phyloP scores from a whole-genome alignment of 495 filamentous ascomycete genomes.

The Neurospora sp. region DNA sequence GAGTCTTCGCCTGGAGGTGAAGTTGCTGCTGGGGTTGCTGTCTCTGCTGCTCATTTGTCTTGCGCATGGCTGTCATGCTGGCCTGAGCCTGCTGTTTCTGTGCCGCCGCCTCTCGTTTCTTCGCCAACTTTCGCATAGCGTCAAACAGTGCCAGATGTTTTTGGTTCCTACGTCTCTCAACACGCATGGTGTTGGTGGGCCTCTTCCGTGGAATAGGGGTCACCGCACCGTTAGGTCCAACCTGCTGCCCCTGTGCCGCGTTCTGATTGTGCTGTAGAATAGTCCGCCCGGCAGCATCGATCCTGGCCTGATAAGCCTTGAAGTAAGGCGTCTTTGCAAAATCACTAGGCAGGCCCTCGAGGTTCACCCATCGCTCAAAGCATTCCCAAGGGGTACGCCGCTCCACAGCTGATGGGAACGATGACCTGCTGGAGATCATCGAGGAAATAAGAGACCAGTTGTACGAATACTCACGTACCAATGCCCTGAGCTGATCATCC shows the following conservation, averaged over 20 bases:
- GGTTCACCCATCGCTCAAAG: constrained; percentile 87
- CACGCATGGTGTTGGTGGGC: constrained; percentile 60
- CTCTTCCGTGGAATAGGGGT: constrained; percentile 47
- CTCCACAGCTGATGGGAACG: constrained; percentile 73
- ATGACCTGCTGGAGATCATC: constrained; percentile 60
- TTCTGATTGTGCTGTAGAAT: constrained; percentile 50
- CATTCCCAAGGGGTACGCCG: constrained; percentile 96
- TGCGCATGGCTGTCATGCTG: constrained; percentile 57
- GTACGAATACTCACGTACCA: constrained; percentile 87
- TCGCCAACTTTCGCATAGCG: constrained; percentile 87
- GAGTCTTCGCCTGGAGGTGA: constrained; percentile 46
- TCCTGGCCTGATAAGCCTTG: constrained; percentile 66
- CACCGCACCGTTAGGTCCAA: constrained; percentile 45
- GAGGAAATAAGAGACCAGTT: constrained; percentile 92
- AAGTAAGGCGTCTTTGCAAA: constrained; percentile 93
- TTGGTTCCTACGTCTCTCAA: constrained; percentile 75
- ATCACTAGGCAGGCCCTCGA: constrained; percentile 81
- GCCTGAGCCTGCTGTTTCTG: constrained; percentile 82
- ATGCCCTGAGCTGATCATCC: constrained; percentile 73
- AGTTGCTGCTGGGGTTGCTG: constrained; percentile 47
- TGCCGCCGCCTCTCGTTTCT: constrained; percentile 73
- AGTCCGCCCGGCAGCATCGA: constrained; percentile 65
- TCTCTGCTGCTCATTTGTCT: constrained; percentile 57
- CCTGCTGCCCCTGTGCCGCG: constrained; percentile 40
- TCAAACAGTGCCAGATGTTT: constrained; percentile 83